Conservation (phyloP, 768 basidiomycete genomes). For the Vararia minispora region DNA sequence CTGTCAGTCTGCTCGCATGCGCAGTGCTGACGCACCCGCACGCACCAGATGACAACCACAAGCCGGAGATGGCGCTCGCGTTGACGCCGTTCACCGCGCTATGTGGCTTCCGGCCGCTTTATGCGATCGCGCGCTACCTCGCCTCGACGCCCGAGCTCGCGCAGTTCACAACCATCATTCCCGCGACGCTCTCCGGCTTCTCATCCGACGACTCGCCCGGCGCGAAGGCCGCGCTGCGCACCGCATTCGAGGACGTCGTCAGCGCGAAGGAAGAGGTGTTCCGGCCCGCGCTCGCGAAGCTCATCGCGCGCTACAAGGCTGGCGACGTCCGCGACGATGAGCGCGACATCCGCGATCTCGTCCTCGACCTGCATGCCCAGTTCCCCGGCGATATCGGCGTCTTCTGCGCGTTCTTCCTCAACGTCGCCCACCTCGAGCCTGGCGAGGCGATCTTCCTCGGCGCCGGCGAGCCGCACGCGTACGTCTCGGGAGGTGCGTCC, state of each 20-base stretch:
- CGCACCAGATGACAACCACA: conserved; percentile 79
- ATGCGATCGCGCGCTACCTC: conserved; percentile 58
- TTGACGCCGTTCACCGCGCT: conserved; percentile 83
- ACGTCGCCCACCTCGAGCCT: conserved; percentile 65
- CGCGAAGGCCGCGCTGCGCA: conserved; percentile 55
- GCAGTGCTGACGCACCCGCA: conserved; percentile 6
- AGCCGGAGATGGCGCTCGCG: conserved; percentile 99
- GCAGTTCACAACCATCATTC: conserved; percentile 63
- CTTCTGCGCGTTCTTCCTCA: conserved; percentile 84
- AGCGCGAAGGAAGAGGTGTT: conserved; percentile 47
- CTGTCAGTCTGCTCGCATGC: not conserved
- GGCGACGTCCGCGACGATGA: conserved; percentile 29
- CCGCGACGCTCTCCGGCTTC: conserved; percentile 36
- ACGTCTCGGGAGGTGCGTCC: conserved; percentile 76
- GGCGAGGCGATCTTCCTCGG: conserved; percentile 93
- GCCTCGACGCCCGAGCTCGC: conserved; percentile 63
- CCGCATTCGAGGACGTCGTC: conserved; percentile 80
- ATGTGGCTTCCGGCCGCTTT: conserved; percentile 86
- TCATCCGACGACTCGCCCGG: conserved; percentile 29
- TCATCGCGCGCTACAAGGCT: conserved; percentile 54
- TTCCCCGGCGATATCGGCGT: conserved; percentile 92
- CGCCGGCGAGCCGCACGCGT: conserved; percentile 96
- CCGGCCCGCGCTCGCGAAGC: conserved; percentile 38
- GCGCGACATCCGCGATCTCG: conserved; percentile 46
- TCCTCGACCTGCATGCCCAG: conserved; percentile 52